phyloP scores from a whole-genome alignment of 768 basidiomycete genomes.

The Imleria badia region DNA sequence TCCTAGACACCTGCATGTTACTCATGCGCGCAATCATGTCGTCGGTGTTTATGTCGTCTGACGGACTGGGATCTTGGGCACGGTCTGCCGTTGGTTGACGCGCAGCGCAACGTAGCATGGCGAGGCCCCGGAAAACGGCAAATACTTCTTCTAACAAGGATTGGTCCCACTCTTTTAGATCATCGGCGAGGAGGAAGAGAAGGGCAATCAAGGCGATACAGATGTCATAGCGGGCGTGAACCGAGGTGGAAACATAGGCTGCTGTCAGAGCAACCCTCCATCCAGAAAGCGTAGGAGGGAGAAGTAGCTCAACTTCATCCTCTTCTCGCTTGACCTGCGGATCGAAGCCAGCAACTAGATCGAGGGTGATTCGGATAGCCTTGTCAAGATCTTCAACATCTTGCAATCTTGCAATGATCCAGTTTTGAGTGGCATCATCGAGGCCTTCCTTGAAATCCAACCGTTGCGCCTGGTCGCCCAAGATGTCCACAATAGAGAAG shows the following conservation, averaged over 20 bases:
- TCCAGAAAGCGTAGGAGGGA: conserved; percentile 54
- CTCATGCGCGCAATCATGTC: conserved; percentile 63
- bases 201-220: conserved; percentile 63
- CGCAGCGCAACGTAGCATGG: conserved; percentile 63
- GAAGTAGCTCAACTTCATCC: conserved; percentile 59
- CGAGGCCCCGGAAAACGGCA: conserved; percentile 75
- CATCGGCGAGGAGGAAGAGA: conserved; percentile 69
- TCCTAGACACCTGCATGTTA: conserved; percentile 69
- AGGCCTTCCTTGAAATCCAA: conserved; percentile 53
- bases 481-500: conserved; percentile 73
- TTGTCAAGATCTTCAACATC: conserved; percentile 56
- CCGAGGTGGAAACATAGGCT: conserved; percentile 58
- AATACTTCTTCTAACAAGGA: conserved; percentile 70
- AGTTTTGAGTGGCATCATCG: conserved; percentile 58
- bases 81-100: conserved; percentile 54
- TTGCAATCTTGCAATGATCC: conserved; percentile 61
- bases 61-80: conserved; percentile 31
- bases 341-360: conserved; percentile 72
- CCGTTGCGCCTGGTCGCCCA: conserved; percentile 61
- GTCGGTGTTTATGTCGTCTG: conserved; percentile 49
- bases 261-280: conserved; percentile 64
- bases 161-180: conserved; percentile 62
- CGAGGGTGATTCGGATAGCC: conserved; percentile 56
- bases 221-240: conserved; percentile 76
- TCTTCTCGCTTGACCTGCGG: conserved; percentile 72